Conservation (phyloP, 106 monocot species). For the Triglochin maritima region DNA sequence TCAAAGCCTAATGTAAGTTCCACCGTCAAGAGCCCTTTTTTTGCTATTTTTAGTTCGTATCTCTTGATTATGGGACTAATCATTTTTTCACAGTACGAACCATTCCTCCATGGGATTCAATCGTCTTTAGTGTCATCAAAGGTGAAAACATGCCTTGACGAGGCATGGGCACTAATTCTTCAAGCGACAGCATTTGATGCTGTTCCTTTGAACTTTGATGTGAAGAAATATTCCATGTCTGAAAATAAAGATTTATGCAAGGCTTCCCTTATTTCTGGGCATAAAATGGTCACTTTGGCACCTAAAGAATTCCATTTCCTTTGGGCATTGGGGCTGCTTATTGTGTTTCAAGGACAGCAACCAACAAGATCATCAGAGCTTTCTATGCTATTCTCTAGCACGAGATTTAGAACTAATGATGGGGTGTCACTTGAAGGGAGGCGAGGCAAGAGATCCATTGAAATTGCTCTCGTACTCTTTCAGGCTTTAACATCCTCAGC, state of each 20-base stretch:
- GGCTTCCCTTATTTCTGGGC: slow-evolving; percentile 37
- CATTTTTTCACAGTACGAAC: slow-evolving; percentile 46
- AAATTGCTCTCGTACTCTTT: slow-evolving; percentile 38
- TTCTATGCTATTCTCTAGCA: slow-evolving; percentile 10
- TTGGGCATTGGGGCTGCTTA: slow-evolving; percentile 69
- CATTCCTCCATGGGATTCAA: slow-evolving; percentile 91
- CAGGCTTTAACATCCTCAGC: slow-evolving; percentile 43
- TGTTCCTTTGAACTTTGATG: slow-evolving; percentile 38
- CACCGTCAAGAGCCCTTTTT: background rate
- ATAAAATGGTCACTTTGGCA: slow-evolving; percentile 66
- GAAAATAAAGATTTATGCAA: slow-evolving; percentile 17
- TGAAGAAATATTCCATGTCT: slow-evolving; percentile 7
- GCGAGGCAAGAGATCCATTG: slow-evolving; percentile 19
- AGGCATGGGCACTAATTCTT: slow-evolving; percentile 63
- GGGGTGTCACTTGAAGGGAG: slow-evolving; percentile 14
- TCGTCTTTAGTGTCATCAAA: slow-evolving; percentile 69
- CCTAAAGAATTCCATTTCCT: slow-evolving; percentile 58
- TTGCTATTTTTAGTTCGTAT: slow-evolving; percentile 1
- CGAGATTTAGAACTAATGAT: slow-evolving; percentile 6
- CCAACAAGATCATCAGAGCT: slow-evolving; percentile 7
- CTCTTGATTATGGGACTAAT: background rate
- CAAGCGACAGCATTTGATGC: slow-evolving; percentile 66
- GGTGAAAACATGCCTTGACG: slow-evolving; percentile 59
- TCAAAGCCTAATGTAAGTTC: slow-evolving; percentile 52
- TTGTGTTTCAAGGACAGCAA: slow-evolving; percentile 54